These are phyloP conservation scores for Pholiota adiposa DNA, from an alignment of 1,284 basidiomycete species.

Conservation along the genomic window DNA sequence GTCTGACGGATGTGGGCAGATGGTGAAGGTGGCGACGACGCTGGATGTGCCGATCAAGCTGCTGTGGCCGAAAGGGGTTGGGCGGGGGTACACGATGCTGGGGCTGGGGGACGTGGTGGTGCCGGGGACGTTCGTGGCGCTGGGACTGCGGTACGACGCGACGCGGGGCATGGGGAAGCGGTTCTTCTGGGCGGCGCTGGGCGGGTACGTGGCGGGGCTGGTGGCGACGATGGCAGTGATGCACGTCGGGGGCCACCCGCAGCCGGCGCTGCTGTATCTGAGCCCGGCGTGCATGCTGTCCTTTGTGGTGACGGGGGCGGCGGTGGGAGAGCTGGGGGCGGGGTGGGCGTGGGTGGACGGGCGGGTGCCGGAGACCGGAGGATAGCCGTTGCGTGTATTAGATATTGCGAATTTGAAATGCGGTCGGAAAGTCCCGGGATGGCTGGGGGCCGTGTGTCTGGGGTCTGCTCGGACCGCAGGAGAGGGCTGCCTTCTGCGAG, in stretches of 20 bases:
- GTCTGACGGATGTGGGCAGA: conserved; percentile 45
- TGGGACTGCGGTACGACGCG: conserved; percentile 89
- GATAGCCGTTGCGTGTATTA: not conserved
- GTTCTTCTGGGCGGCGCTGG: conserved; percentile 79
- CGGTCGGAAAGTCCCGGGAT: conserved; percentile 7
- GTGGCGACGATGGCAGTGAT: conserved; percentile 86
- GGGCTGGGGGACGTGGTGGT: conserved; percentile 93
- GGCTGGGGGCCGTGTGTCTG: conserved; percentile 12
- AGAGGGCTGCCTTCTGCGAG: conserved; percentile 13
- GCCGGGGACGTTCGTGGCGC: conserved; percentile 88
- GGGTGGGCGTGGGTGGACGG: conserved; percentile 61
- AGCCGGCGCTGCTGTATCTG: conserved; percentile 94
- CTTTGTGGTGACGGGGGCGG: conserved; percentile 55
- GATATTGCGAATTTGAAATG: not conserved
- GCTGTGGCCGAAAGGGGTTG: conserved; percentile 74
- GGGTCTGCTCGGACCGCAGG: conserved; percentile 20
- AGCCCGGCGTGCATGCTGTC: conserved; percentile 74
- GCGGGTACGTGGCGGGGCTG: conserved; percentile 83
- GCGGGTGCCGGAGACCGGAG: not conserved
- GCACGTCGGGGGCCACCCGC: conserved; percentile 81
- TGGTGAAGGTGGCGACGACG: conserved; percentile 91
- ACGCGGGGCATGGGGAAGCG: conserved; percentile 63
- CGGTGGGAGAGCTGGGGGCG: conserved; percentile 60
- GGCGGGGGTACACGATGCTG: conserved; percentile 83
- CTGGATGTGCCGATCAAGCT: conserved; percentile 96